Conservation (phyloP, 1,139 yeast genomes). For the Wickerhamomyces sp. region DNA sequence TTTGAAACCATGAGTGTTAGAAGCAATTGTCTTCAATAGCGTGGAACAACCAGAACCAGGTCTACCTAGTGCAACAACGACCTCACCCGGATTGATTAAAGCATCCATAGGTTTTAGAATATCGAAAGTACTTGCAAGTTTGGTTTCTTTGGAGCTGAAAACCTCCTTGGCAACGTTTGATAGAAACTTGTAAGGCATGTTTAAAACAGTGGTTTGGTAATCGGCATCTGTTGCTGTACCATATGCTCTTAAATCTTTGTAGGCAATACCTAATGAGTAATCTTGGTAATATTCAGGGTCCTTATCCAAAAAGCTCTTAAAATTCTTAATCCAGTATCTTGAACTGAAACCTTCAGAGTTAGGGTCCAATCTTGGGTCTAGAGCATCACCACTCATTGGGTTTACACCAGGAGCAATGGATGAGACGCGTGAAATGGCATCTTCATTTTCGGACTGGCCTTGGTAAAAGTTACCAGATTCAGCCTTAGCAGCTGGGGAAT, state of each 20-base stretch:
- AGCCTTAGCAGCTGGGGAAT: neutral
- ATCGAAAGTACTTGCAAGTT: conserved; percentile 36
- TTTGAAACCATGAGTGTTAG: conserved; percentile 69
- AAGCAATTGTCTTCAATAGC: conserved; percentile 62
- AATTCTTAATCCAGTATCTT: conserved; percentile 68
- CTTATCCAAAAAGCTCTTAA: conserved; percentile 48
- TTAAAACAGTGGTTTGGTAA: conserved; percentile 69
- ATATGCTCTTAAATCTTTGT: conserved; percentile 61
- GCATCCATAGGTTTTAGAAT: conserved; percentile 67
- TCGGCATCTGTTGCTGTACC: conserved; percentile 79
- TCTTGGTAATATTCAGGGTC: conserved; percentile 67
- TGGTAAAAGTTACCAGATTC: neutral
- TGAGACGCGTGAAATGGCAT: conserved; percentile 17
- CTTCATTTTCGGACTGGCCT: neutral
- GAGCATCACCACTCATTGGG: conserved; percentile 29
- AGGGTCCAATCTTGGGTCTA: conserved; percentile 50
- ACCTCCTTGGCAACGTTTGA: conserved; percentile 7
- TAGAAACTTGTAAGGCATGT: conserved; percentile 33
- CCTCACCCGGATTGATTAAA: conserved; percentile 61
- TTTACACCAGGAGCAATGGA: conserved; percentile 23
- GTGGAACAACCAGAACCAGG: conserved; percentile 90
- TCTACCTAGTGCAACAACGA: conserved; percentile 73
- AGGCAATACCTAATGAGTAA: conserved; percentile 62
- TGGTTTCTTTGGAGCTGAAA: conserved; percentile 25
- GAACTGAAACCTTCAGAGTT: conserved; percentile 52